Evolutionary conservation across 2,329 filamentous ascomycete species (phyloP), one percentile per base, ranked within the genome.

Genomic region (Cyclaneusma minus): DNA sequence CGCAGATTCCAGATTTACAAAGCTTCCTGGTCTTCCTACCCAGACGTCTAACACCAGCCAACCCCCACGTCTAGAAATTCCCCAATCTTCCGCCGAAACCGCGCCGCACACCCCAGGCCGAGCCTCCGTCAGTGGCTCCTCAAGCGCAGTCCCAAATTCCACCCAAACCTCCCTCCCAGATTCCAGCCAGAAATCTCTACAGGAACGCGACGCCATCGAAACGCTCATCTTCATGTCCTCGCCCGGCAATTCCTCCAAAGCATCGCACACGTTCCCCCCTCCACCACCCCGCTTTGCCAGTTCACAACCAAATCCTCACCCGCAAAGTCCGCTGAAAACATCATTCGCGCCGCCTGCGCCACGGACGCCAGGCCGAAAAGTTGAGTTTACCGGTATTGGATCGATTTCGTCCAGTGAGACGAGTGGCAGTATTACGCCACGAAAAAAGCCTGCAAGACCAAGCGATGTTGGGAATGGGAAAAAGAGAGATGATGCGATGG

Each of bases 171-270:
- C 73, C 10, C 52, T 78, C 4, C 71, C 72, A 33, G 79, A 76
- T 16, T 73, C 45, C 14, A 37, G 74, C 1, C 74, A 73, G 29
- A 74, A 80, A 35, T 71, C 70, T 13, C 55, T 67, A 6, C 67
- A 78, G 27, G 81, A 89, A 44, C 78, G 84, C 42, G 81, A 87
- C 41, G 81, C 81, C 5, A 71, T 87, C 24, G 80, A 85, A 44
- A 77, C 78, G 1, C 52, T 89, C 13, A 57, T 87, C 14, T 84
- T 85, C 43, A 78, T 89, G 70, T 83, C 79, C 42, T 81, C 75
- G 35, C 78, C 78, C 0, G 74, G 74, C 10, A 79, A 81, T 47
- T 76, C 75, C 22, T 59, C 65, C 21, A 71, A 68, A 33, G 50
- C 74, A 39, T 68, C 68, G 35, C 64, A 66, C 32, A 45, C 51